Base-by-base conservation (phyloP, 352 stramenopile genomes). In the Phytophthora lateralis region DNA sequence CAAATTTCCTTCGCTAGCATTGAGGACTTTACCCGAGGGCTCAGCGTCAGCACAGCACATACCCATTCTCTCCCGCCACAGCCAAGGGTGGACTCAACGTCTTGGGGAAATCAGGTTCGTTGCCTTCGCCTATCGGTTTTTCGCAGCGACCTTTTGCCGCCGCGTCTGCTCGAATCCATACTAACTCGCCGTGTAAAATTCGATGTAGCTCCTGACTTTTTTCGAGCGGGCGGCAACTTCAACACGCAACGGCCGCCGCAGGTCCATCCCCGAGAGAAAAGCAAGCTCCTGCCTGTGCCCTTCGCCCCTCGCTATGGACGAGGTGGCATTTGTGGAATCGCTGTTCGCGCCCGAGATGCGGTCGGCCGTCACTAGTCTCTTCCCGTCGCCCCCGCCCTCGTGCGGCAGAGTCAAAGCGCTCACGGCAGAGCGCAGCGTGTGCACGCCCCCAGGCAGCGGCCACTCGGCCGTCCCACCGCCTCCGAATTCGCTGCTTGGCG, bases 261-360 rank as follows among this genome's bases (percentile, higher is more conserved):
- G 14, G 45, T 54, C 44, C 54, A 70, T 62, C 63, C 42, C 47
- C 41, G 44, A 32, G 35, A 67, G 57, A 54, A 54, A 34, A 64
- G 21, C 21, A 24, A 71, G 44, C 26, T 35, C 46, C 14, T 15
- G 0, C 46, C 14, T 15, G 0, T 21, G 17, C 30, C 37, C 11
- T 30, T 30, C 17, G 11, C 44, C 55, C 11, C 7, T 30, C 17
- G 11, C 44, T 52, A 89, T 89, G 76, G 79, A 89, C 59, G 79
- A 85, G 61, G 64, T 75, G 58, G 76, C 79, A 77, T 89, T 89
- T 76, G 75, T 89, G 32, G 75, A 89, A 69, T 89, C 79, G 62
- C 70, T 89, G 9, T 83, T 86, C 30, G 48, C 71, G 24, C 67
- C 79, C 39, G 73, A 86, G 56, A 78, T 88, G 66, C 71, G 72